phyloP scores from a whole-genome alignment of 345 rosid species.

The Murraya koenigii region DNA sequence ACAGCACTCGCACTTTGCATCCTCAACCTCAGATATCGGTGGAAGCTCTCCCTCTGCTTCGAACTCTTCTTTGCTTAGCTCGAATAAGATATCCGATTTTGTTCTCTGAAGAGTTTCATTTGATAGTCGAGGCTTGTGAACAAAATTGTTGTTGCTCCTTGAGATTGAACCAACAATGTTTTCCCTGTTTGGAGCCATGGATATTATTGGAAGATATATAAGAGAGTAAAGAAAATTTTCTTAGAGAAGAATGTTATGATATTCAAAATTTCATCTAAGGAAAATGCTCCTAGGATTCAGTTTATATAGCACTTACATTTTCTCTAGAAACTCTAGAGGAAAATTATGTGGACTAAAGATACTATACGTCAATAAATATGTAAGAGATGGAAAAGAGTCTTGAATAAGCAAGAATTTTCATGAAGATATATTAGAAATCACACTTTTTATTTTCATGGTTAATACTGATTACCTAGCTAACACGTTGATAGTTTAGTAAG shows the following conservation, averaged over 20 bases:
- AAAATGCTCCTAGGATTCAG: not conserved
- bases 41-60: constrained; percentile 22
- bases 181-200: constrained; percentile 44
- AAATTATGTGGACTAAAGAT: constrained; percentile 3
- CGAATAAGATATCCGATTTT: constrained; percentile 60
- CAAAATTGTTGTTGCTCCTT: not conserved
- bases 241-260: not conserved
- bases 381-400: not conserved
- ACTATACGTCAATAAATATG: not conserved
- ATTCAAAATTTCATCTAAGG: not conserved
- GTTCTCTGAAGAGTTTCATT: constrained; percentile 59
- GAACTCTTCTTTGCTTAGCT: constrained; percentile 45
- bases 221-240: too few relatives aligned
- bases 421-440: not conserved
- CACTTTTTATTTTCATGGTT: too few relatives aligned
- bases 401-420: constrained; percentile 17
- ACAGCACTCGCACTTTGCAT: constrained; percentile 89
- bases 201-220: not conserved
- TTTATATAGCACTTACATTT: constrained; percentile 12
- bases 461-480: not conserved
- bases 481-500: not conserved
- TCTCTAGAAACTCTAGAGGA: not conserved
- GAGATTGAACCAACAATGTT: constrained; percentile 10
- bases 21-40: constrained; percentile 61
- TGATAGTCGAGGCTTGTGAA: constrained; percentile 25